Percentiles rank a stretch among this genome's conserved stretches.
Conservation (phyloP, 441 rosid species). For the Croton laevigatus region DNA sequence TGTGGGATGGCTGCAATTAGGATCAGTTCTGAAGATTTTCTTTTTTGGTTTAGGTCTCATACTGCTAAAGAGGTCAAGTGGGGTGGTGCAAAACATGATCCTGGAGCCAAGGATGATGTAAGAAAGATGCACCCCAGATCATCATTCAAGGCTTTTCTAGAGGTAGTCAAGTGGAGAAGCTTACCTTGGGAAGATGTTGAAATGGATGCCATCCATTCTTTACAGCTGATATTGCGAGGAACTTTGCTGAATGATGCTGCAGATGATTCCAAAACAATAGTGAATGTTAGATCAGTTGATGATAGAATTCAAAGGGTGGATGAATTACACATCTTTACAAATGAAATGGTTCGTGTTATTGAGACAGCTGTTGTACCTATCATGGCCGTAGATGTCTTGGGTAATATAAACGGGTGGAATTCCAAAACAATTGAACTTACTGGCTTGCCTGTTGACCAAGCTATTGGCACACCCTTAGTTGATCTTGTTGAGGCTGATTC, state of each 20-base stretch:
- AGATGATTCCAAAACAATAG: conserved; percentile 47
- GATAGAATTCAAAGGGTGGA: conserved; percentile 51
- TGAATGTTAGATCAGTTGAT: conserved; percentile 43
- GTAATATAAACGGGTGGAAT: conserved; percentile 78
- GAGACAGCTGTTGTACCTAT: conserved; percentile 86
- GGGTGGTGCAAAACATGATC: conserved; percentile 91
- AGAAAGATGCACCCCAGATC: conserved; percentile 86
- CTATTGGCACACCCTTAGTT: conserved; percentile 57
- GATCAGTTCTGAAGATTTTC: conserved; percentile 60
- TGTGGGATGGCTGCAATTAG: conserved; percentile 72
- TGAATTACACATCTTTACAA: conserved; percentile 49
- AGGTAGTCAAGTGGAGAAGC: conserved; percentile 69
- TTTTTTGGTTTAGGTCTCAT: conserved; percentile 87
- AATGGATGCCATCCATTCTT: conserved; percentile 86
- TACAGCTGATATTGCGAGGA: conserved; percentile 75
- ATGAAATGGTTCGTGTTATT: conserved; percentile 81
- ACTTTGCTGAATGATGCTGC: conserved; percentile 52
- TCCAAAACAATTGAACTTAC: conserved; percentile 72
- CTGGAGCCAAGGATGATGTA: conserved; percentile 61
- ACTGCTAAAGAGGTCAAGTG: conserved; percentile 78
- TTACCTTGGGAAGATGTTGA: conserved; percentile 80
- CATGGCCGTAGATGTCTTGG: conserved; percentile 67
- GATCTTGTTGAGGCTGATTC: conserved; percentile 56
- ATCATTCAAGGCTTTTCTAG: conserved; percentile 83
- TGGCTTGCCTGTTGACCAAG: conserved; percentile 65